Conservation (phyloP, 129 eudicot species). For the Chrysanthemum lavandulifolium region DNA sequence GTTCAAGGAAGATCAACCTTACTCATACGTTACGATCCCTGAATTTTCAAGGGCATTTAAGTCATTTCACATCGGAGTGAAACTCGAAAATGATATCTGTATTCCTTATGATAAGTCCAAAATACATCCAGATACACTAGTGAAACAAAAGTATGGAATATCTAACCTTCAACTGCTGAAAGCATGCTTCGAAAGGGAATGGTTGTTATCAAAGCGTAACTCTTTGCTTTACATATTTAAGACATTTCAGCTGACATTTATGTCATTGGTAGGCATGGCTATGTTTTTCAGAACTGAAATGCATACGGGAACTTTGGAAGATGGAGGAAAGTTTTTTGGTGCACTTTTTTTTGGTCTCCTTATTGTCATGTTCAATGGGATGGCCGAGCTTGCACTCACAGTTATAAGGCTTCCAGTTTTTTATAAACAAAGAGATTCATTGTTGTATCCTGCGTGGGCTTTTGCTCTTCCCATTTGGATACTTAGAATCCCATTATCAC, state of each 20-base stretch:
- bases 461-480: constrained; percentile 41
- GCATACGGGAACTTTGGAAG: constrained; percentile 38
- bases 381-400: constrained; percentile 37
- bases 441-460: constrained; percentile 39
- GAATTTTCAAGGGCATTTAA: constrained; percentile 29
- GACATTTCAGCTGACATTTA: constrained; percentile 38
- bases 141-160: constrained; percentile 29
- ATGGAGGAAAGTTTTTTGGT: constrained; percentile 38
- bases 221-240: constrained; percentile 34
- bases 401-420: constrained; percentile 38
- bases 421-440: constrained; percentile 37
- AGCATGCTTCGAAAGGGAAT: constrained; percentile 35
- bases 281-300: constrained; percentile 43
- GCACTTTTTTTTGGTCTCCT: constrained; percentile 36
- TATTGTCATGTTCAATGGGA: constrained; percentile 40
- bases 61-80: constrained; percentile 33
- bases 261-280: constrained; percentile 38
- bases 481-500: constrained; percentile 32
- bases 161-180: constrained; percentile 28
- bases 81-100: constrained; percentile 22
- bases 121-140: constrained; percentile 19
- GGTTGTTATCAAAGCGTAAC: constrained; percentile 39
- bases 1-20: constrained; percentile 21
- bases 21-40: constrained; percentile 17
- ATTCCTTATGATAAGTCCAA: constrained; percentile 32